Percentiles rank a stretch among this genome's conserved stretches.
Evolutionary conservation across 345 rosid genomes (phyloP).

Genomic region (Eucalyptus shirleyi): DNA sequence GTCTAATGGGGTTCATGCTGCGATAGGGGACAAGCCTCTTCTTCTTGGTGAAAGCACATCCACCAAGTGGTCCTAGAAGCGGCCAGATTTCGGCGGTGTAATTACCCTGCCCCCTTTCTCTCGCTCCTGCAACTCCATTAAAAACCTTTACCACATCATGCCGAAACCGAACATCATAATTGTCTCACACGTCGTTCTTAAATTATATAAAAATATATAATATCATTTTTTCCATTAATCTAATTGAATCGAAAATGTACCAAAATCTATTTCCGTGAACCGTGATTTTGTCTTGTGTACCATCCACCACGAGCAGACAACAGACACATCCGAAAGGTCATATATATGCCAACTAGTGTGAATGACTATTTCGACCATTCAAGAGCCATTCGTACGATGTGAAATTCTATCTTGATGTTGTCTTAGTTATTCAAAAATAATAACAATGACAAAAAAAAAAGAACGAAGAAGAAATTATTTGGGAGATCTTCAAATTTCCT

Average conservation of each 20-base stretch:
- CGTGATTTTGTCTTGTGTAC: not conserved
- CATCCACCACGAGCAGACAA: no score
- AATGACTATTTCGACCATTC: not conserved
- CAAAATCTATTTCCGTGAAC: no score
- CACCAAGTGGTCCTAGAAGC: not conserved
- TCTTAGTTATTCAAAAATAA: not conserved
- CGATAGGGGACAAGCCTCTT: not conserved
- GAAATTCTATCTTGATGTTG: not conserved
- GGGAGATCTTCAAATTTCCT: not conserved
- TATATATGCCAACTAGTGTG: not conserved
- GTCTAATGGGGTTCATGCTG: not conserved
- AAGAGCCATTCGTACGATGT: accelerated
- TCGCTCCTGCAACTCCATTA: not conserved
- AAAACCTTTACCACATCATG: not conserved
- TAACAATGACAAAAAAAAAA: not conserved
- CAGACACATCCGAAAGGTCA: not conserved
- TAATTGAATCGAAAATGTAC: no score
- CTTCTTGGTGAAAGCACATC: not conserved
- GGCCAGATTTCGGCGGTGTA: not conserved
- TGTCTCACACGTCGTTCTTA: not conserved
- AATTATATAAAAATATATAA: not conserved
- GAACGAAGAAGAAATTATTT: not conserved
- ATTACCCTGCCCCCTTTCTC: not conserved
- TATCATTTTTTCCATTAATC: no score
- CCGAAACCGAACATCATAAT: not conserved